phyloP scores from a whole-genome alignment of 2,329 filamentous ascomycete genomes.

The Pseudodiploospora longispora region DNA sequence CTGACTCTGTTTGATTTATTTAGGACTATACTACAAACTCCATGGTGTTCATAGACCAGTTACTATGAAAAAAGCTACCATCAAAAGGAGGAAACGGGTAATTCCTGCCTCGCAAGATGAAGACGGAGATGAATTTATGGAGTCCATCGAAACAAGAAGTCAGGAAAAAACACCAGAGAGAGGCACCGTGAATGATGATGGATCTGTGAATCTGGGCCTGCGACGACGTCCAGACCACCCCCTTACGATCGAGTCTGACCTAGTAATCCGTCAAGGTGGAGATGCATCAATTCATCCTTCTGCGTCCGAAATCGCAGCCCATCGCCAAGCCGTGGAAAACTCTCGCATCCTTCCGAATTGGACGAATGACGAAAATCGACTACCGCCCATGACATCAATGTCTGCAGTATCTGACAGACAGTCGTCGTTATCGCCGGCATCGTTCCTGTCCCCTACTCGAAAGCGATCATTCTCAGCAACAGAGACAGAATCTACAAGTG shows the following conservation, averaged over 20 bases:
- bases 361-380: constrained; percentile 47
- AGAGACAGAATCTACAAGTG: constrained; percentile 40
- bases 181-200: constrained; percentile 54
- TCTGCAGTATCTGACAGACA: constrained; percentile 41
- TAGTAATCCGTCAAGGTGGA: constrained; percentile 33
- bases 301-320: constrained; percentile 40
- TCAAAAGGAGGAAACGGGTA: constrained; percentile 90
- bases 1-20: constrained; percentile 3
- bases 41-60: constrained; percentile 89
- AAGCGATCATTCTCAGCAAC: constrained; percentile 61
- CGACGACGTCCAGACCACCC: constrained; percentile 40
- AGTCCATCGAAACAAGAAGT: constrained; percentile 32
- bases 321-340: constrained; percentile 38
- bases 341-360: constrained; percentile 32
- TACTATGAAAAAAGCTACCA: constrained; percentile 98
- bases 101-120: constrained; percentile 64
- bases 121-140: constrained; percentile 40
- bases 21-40: constrained; percentile 91
- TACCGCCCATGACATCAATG: constrained; percentile 48
- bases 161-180: constrained; percentile 36
- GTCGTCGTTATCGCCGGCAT: constrained; percentile 52
- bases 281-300: constrained; percentile 36
- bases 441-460: constrained; percentile 49
- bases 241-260: constrained; percentile 40
- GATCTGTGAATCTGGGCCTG: constrained; percentile 55